Evolutionary conservation across 768 basidiomycete species (phyloP).

Genomic region (Tremella yokohamensis): DNA sequence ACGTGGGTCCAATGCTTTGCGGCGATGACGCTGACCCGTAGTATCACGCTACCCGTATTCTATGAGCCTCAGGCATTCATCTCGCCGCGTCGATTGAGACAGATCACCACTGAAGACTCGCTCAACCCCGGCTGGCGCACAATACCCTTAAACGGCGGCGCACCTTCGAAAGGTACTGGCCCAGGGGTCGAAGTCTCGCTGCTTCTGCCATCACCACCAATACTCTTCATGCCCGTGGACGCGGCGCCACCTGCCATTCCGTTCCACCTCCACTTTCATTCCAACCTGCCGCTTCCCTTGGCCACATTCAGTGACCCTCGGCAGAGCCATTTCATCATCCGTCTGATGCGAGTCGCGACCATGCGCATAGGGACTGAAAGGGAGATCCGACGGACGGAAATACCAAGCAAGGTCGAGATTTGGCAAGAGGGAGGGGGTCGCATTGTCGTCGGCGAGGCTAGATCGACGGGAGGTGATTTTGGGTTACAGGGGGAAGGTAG

Average conservation of each 20-base stretch:
- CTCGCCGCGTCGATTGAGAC: constrained; percentile 33
- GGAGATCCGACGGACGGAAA: constrained; percentile 38
- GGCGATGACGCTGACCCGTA: constrained; percentile 4
- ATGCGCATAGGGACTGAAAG: constrained; percentile 36
- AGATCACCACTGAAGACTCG: constrained; percentile 37
- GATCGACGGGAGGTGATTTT: constrained; percentile 2
- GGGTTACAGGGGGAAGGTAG: constrained; percentile 11
- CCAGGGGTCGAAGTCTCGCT: constrained; percentile 34
- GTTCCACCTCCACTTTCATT: constrained; percentile 45
- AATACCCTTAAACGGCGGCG: constrained; percentile 34
- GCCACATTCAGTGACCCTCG: constrained; percentile 37
- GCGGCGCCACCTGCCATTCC: constrained; percentile 32
- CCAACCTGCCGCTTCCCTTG: constrained; percentile 24
- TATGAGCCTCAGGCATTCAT: constrained; percentile 42
- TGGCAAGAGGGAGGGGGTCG: constrained; percentile 41
- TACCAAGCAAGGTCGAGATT: constrained; percentile 34
- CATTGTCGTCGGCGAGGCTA: constrained; percentile 22
- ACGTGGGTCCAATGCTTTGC: constrained; percentile 21
- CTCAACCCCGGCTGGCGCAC: constrained; percentile 46
- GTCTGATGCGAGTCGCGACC: constrained; percentile 36
- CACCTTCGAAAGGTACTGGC: constrained; percentile 7
- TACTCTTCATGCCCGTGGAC: constrained; percentile 25
- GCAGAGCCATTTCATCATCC: constrained; percentile 28
- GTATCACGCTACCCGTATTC: constrained; percentile 37
- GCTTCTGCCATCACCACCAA: constrained; percentile 44